phyloP scores from a whole-genome alignment of 257 asterid genomes.

The Rubia yunnanensis region DNA sequence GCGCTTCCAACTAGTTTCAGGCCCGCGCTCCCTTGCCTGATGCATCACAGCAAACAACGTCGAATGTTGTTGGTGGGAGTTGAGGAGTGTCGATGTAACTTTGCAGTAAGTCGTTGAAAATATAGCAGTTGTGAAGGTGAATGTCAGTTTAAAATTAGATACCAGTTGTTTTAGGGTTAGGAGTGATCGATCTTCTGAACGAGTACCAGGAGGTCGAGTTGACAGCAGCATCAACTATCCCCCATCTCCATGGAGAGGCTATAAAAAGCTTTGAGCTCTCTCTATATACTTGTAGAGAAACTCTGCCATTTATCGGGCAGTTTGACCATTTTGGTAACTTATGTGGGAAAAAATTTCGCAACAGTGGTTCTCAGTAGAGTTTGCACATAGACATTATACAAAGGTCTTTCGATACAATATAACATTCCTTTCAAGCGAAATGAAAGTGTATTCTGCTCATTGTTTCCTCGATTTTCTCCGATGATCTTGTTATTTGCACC shows the following conservation, averaged over 20 bases:
- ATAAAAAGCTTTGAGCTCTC: neutral
- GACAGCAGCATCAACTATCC: neutral
- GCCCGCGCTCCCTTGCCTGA: conserved; percentile 2
- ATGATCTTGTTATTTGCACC: no score
- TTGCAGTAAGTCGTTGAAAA: conserved; percentile 12
- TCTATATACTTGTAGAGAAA: neutral
- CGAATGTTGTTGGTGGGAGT: conserved; percentile 35
- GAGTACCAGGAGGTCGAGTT: neutral
- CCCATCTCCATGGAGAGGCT: neutral
- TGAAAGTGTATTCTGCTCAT: no score
- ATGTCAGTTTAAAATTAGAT: conserved; percentile 19
- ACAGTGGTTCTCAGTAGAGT: neutral
- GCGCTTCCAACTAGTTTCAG: conserved; percentile 4
- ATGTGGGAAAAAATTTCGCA: neutral
- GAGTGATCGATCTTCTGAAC: neutral
- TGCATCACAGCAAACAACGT: conserved; percentile 21
- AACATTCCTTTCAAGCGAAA: neutral
- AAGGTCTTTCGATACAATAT: neutral
- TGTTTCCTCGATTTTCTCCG: no score
- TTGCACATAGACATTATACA: neutral
- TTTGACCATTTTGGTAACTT: neutral
- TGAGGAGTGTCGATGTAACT: conserved; percentile 13
- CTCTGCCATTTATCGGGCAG: neutral
- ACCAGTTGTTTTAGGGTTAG: conserved; percentile 1
- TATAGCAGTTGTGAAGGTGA: conserved; percentile 9